These are phyloP conservation scores for Neonothopanus nambi DNA, from an alignment of 1,284 basidiomycete genomes.

Conservation along the genomic window DNA sequence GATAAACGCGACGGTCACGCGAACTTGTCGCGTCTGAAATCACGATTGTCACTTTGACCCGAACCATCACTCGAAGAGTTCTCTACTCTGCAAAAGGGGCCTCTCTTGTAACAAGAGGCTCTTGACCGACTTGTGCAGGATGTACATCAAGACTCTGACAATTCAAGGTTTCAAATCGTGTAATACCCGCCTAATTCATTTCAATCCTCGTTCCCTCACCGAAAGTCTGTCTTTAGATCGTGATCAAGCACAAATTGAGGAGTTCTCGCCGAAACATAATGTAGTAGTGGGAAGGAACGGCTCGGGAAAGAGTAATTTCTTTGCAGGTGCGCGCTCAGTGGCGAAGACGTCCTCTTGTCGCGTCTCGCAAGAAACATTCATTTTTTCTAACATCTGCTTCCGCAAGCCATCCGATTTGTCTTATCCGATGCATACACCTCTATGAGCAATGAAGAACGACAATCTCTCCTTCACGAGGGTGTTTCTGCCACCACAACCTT, in stretches of 20 bases:
- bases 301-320: slow-evolving; percentile 96
- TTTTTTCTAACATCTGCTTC: neutral
- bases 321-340: slow-evolving; percentile 64
- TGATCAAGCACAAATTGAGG: slow-evolving; percentile 82
- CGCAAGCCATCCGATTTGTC: slow-evolving; percentile 90
- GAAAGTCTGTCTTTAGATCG: slow-evolving; percentile 48
- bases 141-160: slow-evolving; percentile 91
- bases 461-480: slow-evolving; percentile 91
- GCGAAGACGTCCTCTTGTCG: neutral
- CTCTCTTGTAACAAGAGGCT: too few species aligned
- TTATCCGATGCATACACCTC: slow-evolving; percentile 97
- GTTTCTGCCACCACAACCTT: slow-evolving; percentile 87
- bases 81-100: too few species aligned
- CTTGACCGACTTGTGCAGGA: slow-evolving; percentile 24
- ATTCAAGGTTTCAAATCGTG: slow-evolving; percentile 99
- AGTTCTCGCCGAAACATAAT: slow-evolving; percentile 85
- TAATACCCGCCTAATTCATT: slow-evolving; percentile 27
- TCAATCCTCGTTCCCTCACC: slow-evolving; percentile 9
- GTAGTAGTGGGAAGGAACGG: slow-evolving; percentile 96
- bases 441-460: slow-evolving; percentile 92
- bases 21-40: too few species aligned
- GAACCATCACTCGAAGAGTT: too few species aligned
- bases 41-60: too few species aligned
- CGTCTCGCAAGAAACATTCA: neutral
- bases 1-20: too few species aligned